Percentiles rank a stretch among this genome's conserved stretches.
These are phyloP conservation scores for Kwoniella bestiolae DNA, from an alignment of 768 basidiomycete genomes.

Conservation along the genomic window DNA sequence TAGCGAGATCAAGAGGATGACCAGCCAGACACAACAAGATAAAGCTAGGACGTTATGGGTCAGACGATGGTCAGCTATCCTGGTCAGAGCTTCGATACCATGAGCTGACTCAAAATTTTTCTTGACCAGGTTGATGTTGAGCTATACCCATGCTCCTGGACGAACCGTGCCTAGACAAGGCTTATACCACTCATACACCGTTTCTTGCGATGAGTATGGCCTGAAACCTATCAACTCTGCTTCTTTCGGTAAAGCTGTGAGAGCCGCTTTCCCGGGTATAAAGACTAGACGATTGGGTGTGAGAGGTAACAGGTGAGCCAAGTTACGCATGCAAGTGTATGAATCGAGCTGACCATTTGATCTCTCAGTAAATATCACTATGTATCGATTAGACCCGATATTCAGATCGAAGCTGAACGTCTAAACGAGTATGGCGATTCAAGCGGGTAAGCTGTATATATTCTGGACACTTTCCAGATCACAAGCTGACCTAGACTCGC, in stretches of 20 bases:
- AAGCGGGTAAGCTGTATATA: constrained; percentile 51
- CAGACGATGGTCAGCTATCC: constrained; percentile 33
- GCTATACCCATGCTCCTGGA: constrained; percentile 29
- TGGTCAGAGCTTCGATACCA: neutral
- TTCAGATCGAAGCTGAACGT: constrained; percentile 45
- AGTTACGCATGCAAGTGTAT: neutral
- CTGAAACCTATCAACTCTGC: constrained; percentile 95
- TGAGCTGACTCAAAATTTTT: neutral
- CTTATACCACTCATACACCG: constrained; percentile 87
- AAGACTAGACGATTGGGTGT: constrained; percentile 91
- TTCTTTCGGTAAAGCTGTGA: constrained; percentile 90
- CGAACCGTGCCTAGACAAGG: constrained; percentile 87
- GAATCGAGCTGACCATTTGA: constrained; percentile 9
- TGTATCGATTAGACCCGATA: constrained; percentile 35
- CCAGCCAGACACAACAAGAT: constrained; percentile 28
- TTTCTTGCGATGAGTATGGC: constrained; percentile 88
- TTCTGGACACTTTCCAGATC: constrained; percentile 42
- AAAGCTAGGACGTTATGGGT: constrained; percentile 41
- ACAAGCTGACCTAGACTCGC: constrained; percentile 41
- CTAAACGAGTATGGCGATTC: constrained; percentile 53
- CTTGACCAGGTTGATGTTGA: constrained; percentile 33
- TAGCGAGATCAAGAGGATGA: constrained; percentile 23
- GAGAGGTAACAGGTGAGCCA: constrained; percentile 68
- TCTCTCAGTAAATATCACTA: constrained; percentile 82
- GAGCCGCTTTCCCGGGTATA: constrained; percentile 90